These are phyloP conservation scores for Elongisporangium anandrum DNA, from an alignment of 352 stramenopile species.

Conservation along the genomic window DNA sequence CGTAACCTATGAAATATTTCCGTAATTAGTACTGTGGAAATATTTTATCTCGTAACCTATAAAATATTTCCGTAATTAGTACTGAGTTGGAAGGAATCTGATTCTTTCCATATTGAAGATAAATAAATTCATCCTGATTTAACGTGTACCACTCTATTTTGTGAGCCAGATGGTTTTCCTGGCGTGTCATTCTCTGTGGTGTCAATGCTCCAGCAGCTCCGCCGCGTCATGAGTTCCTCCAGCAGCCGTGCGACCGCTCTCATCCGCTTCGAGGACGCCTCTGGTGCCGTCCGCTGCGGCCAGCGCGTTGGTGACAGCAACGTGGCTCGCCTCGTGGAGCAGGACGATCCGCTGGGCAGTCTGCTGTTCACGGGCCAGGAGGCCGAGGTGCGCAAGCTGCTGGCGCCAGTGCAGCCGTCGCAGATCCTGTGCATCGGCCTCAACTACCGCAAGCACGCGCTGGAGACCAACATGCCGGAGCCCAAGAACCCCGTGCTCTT, in stretches of 20 bases:
- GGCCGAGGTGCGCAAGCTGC: constrained; percentile 61
- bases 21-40: no score
- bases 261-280: constrained; percentile 65
- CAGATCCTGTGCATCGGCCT: constrained; percentile 87
- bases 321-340: constrained; percentile 47
- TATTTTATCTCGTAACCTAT: no score
- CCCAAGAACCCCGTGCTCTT: constrained; percentile 82
- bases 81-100: no score
- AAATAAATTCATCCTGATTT: no score
- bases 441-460: constrained; percentile 88
- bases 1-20: no score
- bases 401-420: constrained; percentile 73
- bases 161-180: background rate
- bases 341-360: constrained; percentile 62
- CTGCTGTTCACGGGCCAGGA: constrained; percentile 58
- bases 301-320: constrained; percentile 35
- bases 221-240: constrained; percentile 9
- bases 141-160: background rate
- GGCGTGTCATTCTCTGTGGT: background rate
- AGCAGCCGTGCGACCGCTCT: constrained; percentile 29
- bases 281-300: constrained; percentile 51
- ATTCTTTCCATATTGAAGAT: no score
- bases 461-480: constrained; percentile 85
- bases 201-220: background rate
- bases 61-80: no score